Percentiles rank a stretch among this genome's conserved stretches.
Evolutionary conservation across 176 grass and related monocot species (phyloP).

Genomic region (Triticum turgidum): DNA sequence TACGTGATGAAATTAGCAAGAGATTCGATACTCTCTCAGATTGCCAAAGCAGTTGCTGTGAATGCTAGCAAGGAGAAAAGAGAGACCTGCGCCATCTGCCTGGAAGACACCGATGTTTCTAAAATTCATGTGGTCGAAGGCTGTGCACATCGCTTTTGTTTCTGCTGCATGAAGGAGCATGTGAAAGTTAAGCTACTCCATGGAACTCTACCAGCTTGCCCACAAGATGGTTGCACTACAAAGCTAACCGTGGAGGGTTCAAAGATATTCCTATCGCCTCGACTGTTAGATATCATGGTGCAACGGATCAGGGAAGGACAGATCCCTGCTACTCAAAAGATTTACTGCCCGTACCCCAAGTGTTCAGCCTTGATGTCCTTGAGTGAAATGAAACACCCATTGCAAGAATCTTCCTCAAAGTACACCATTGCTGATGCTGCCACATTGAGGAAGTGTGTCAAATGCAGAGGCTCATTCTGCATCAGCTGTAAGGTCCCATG

Average conservation of each 20-base stretch:
- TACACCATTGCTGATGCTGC: constrained; percentile 31
- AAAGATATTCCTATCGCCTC: constrained; percentile 47
- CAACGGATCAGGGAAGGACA: constrained; percentile 60
- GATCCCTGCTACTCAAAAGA: constrained; percentile 61
- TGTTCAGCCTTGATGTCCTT: constrained; percentile 72
- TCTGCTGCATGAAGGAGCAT: constrained; percentile 82
- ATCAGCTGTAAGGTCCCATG: constrained; percentile 79
- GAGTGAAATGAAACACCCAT: constrained; percentile 35
- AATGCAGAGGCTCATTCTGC: constrained; percentile 63
- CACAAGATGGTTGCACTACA: constrained; percentile 67
- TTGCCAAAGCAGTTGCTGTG: constrained; percentile 35
- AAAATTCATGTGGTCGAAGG: constrained; percentile 62
- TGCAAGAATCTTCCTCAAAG: constrained; percentile 53
- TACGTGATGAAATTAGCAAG: constrained; percentile 61
- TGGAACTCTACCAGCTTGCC: constrained; percentile 63
- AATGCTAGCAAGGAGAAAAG: constrained; percentile 30
- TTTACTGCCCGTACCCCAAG: constrained; percentile 77
- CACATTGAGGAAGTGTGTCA: constrained; percentile 58
- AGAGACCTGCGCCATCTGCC: constrained; percentile 78
- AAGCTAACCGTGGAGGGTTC: constrained; percentile 57
- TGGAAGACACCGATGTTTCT: constrained; percentile 61
- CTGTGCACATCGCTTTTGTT: constrained; percentile 72
- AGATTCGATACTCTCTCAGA: constrained; percentile 58
- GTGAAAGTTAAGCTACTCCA: constrained; percentile 64
- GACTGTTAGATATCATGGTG: constrained; percentile 58